Conservation (phyloP, 768 basidiomycete species). For the Chiua virens region DNA sequence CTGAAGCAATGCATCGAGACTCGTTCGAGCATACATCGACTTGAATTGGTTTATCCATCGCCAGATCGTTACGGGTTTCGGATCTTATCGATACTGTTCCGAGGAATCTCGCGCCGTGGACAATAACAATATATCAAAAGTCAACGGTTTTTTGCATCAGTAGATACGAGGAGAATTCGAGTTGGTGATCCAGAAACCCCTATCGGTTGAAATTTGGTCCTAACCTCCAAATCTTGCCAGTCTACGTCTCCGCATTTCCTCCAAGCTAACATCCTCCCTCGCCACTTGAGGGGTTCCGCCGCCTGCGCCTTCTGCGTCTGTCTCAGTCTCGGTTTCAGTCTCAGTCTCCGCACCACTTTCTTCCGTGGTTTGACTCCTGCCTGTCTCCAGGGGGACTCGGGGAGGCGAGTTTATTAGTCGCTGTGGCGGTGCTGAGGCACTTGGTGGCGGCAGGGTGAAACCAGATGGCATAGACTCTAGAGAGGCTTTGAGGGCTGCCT, state of each 20-base stretch:
- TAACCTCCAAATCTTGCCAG: conserved; percentile 63
- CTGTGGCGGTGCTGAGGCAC: conserved; percentile 10
- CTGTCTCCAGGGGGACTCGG: neutral
- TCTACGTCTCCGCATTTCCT: conserved; percentile 65
- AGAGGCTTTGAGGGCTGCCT: conserved; percentile 85
- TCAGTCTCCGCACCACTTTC: conserved; percentile 34
- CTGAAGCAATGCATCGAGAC: neutral
- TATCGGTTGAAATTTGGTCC: neutral
- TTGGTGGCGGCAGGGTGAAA: conserved; percentile 42
- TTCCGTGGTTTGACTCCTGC: conserved; percentile 10
- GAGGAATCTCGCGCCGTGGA: neutral
- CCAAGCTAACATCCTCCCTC: conserved; percentile 48
- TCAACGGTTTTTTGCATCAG: neutral
- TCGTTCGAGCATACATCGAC: no score
- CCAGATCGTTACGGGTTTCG: no score
- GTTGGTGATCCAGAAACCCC: neutral
- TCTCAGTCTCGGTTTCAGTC: conserved; percentile 33
- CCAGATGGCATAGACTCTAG: conserved; percentile 62
- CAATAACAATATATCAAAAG: neutral
- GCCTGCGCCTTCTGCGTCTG: conserved; percentile 26
- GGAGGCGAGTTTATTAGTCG: conserved; percentile 14
- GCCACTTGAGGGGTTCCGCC: conserved; percentile 7
- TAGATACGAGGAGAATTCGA: neutral
- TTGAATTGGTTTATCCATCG: no score
- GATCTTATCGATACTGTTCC: neutral